These are phyloP conservation scores for Raffaelea albimanens DNA, from an alignment of 2,329 filamentous ascomycete species.

Conservation along the genomic window DNA sequence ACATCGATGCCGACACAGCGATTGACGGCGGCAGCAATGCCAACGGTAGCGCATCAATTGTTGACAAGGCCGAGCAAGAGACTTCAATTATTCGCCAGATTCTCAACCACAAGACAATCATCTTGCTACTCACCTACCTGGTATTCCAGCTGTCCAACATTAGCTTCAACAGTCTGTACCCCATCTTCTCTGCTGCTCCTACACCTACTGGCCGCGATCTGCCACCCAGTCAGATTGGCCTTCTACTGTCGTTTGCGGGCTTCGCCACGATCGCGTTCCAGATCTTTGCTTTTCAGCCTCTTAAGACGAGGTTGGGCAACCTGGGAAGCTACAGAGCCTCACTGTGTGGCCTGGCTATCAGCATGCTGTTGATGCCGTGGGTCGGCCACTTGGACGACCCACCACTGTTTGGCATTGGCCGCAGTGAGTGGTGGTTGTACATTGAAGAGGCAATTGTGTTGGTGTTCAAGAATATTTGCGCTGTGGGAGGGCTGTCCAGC, in stretches of 20 bases:
- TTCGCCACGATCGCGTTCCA: conserved; percentile 84
- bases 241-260: conserved; percentile 77
- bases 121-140: conserved; percentile 76
- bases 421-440: conserved; percentile 63
- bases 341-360: conserved; percentile 68
- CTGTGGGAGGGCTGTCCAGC: conserved; percentile 82
- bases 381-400: conserved; percentile 64
- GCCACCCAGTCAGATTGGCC: conserved; percentile 69
- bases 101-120: conserved; percentile 70
- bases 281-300: conserved; percentile 68
- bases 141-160: conserved; percentile 93
- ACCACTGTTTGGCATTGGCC: conserved; percentile 46
- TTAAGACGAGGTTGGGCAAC: conserved; percentile 76
- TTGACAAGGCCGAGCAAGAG: conserved; percentile 15
- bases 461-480: conserved; percentile 80
- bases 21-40: not conserved
- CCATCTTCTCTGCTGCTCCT: conserved; percentile 74
- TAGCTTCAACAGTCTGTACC: conserved; percentile 89
- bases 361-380: conserved; percentile 83
- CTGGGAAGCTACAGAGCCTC: conserved; percentile 73
- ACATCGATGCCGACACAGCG: not conserved
- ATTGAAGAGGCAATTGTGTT: conserved; percentile 71
- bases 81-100: conserved; percentile 40
- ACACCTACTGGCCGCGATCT: conserved; percentile 70
- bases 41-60: not conserved